Evolutionary conservation across 148 eudicot genomes (phyloP), one percentile per base, ranked within the genome.

Genomic region (Limonium bicolor): DNA sequence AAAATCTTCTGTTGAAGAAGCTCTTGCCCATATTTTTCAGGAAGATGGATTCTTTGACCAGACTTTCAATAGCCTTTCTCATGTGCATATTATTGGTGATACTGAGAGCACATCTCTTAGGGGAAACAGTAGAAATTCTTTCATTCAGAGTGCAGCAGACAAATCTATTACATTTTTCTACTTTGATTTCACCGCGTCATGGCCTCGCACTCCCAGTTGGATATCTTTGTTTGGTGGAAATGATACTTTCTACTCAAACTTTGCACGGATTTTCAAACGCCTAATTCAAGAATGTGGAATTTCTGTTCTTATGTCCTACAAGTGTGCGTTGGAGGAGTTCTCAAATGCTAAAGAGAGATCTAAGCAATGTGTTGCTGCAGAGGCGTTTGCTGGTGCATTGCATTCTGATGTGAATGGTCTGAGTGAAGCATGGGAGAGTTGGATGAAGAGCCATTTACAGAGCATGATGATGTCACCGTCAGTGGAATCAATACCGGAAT

Each of bases 161-260:
- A 92, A 92, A 72, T 92, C 95, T 19, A 78, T 92, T 41, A 85
- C 99, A 48, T 84, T 68, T 58, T 92, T 92, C 76, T 92, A 81
- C 72, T 92, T 85, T 56, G 95, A 92, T 51, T 92, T 92, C 59
- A 81, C 88, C 23, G 74, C 99, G 59, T 78, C 95, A 41, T 92
- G 99, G 99, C 99, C 99, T 34, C 80, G 99, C 27, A 92, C 95
- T 44, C 99, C 99, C 42, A 92, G 74, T 63, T 92, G 99, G 99
- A 92, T 85, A 48, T 70, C 95, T 38, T 69, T 92, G 55, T 58
- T 85, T 27, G 95, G 95, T 27, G 99, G 95, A 76, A 85, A 59
- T 62, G 95, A 92, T 68, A 92, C 88, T 51, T 92, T 92, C 56
- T 92, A 92, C 61, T 67, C 99, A 34, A 76, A 64, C 78, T 92